Base-by-base conservation (phyloP, 129 eudicot species). In the Arctium lappa region DNA sequence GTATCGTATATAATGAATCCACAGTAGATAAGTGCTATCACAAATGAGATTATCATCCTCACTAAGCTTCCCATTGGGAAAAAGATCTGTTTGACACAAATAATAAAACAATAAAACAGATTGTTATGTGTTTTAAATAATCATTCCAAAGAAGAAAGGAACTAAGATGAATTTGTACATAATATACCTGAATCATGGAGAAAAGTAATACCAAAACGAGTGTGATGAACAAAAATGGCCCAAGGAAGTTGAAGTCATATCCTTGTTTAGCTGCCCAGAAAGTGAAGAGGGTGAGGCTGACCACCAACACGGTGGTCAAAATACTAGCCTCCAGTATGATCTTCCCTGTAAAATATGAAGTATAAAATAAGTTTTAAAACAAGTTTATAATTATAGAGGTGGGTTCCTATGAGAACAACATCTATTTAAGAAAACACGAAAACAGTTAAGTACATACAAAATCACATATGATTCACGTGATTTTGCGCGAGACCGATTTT, bases 1-100 rank as follows among this genome's bases (percentile, higher is more conserved):
- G 98, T 94, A 68, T 94, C 98, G 71, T 90, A 94, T 80, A 94
- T 86, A 72, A 94, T 86, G 82, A 86, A 94, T 11, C 86, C 98
- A 10, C 92, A 89, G 91, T 90, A 94, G 39, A 94, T 8, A 48
- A 94, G 84, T 69, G 97, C 91, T 81, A 86, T 92, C 2, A 92
- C 56, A 74, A 93, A 87, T 1, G 95, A 91, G 22, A 84, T 78
- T 74, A 89, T 87, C 90, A 86, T 85, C 46, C 71, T 31, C 77
- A 86, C 89, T 10, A 87, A 7, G 48, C 80, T 79, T 72, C 97
- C 98, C 89, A 90, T 79, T 1, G 97, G 97, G 62, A 90, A 80
- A 7, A 94, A 66, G 3, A 86, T 81, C 97, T 94, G 91, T 46
- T 32, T 29, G 11, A 34, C 65, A 48, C 36, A 80, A 42, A 8